Percentiles rank a stretch among this genome's conserved stretches.
These are phyloP conservation scores for Acanthamoeba royreba DNA, from an alignment of 208 protist genomes.

Conservation along the genomic window DNA sequence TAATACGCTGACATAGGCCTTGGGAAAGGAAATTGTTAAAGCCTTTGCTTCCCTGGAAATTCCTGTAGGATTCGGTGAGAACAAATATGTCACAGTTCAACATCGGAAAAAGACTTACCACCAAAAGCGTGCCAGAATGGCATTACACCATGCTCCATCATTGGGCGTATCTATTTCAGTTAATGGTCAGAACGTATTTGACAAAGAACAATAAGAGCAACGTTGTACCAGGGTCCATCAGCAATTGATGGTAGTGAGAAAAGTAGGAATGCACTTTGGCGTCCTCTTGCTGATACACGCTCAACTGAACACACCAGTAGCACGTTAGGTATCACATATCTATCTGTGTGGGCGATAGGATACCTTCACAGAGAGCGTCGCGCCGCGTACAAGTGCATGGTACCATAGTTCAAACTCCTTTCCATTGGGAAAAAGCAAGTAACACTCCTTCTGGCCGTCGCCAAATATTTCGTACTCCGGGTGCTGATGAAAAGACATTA, in stretches of 20 bases:
- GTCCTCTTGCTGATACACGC: slow-evolving; percentile 1
- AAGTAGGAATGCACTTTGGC: not conserved
- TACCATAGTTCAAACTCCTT: slow-evolving; percentile 31
- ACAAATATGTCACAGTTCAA: not conserved
- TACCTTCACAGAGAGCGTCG: not conserved
- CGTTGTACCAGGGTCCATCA: not conserved
- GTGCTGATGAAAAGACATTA: not conserved
- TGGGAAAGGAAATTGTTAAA: not conserved
- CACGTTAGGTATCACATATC: not conserved
- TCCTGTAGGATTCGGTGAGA: not conserved
- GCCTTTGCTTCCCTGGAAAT: not conserved
- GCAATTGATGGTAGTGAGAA: not conserved
- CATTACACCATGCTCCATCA: not conserved
- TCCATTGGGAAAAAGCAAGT: not conserved
- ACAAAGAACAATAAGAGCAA: not conserved
- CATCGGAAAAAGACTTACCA: not conserved
- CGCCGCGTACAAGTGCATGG: not conserved
- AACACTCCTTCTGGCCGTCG: not conserved
- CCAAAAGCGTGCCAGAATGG: slow-evolving; percentile 14
- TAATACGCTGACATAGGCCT: slow-evolving; percentile 28
- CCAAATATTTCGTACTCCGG: not conserved
- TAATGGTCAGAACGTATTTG: not conserved
- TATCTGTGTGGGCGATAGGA: not conserved
- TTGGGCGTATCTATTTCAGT: not conserved
- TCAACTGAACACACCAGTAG: not conserved